phyloP scores from a whole-genome alignment of 2,329 filamentous ascomycete species.

The Teratosphaeria nubilosa region DNA sequence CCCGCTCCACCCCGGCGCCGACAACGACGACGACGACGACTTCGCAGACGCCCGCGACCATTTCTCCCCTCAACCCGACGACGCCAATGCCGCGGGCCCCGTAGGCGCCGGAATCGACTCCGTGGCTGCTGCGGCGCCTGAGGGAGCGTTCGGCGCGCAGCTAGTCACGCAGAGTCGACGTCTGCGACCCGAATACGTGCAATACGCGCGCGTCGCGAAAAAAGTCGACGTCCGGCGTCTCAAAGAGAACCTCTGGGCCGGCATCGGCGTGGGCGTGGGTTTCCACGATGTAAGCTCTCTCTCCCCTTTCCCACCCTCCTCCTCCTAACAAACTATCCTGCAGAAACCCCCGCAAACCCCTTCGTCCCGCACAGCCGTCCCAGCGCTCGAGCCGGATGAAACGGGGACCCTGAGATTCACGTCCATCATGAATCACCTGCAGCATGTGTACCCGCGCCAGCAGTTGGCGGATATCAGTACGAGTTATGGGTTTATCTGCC shows the following conservation, averaged over 20 bases:
- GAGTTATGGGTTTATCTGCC: constrained; percentile 82
- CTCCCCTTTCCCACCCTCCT: not conserved
- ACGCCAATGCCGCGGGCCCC: constrained; percentile 24
- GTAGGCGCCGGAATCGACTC: constrained; percentile 21
- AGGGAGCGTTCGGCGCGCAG: constrained; percentile 47
- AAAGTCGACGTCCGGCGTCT: constrained; percentile 55
- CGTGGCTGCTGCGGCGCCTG: constrained; percentile 25
- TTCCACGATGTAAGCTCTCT: not conserved
- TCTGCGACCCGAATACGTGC: constrained; percentile 53
- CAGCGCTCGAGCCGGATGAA: constrained; percentile 25
- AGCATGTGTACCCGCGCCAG: constrained; percentile 73
- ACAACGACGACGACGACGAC: constrained; percentile 59
- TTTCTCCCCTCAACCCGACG: constrained; percentile 57
- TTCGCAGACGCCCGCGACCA: constrained; percentile 75
- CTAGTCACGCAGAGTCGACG: constrained; percentile 52
- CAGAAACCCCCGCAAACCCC: constrained; percentile 5
- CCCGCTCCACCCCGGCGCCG: constrained; percentile 50
- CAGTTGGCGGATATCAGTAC: constrained; percentile 92
- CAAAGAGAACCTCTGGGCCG: constrained; percentile 57
- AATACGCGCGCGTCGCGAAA: constrained; percentile 56
- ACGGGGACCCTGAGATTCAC: constrained; percentile 67
- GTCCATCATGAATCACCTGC: constrained; percentile 78
- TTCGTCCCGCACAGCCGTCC: constrained; percentile 10
- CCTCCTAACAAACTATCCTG: not conserved
- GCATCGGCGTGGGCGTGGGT: constrained; percentile 39